Percentiles rank a stretch among this genome's conserved stretches.
phyloP scores from a whole-genome alignment of 305 asterid species.

The Fraxinus dipetala region DNA sequence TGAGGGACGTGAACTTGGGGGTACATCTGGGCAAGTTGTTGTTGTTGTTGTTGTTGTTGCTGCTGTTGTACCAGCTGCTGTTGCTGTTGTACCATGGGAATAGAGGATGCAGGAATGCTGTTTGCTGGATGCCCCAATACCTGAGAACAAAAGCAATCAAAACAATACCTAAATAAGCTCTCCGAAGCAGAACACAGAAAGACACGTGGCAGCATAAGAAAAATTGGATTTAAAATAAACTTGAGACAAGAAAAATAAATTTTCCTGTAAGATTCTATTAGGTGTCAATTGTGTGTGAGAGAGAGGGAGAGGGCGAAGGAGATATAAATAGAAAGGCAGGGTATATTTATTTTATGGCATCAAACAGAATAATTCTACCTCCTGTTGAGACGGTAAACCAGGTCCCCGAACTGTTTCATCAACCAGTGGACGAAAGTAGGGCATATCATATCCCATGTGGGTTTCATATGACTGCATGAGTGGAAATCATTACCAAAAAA shows the following conservation, averaged over 20 bases:
- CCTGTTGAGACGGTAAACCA: conserved; percentile 67
- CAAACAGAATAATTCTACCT: conserved; percentile 42
- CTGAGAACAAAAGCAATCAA: conserved; percentile 34
- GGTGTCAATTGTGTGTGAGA: not conserved
- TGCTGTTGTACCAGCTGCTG: conserved; percentile 38
- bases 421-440: conserved; percentile 62
- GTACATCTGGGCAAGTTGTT: conserved; percentile 91
- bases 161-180: not conserved
- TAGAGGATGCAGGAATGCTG: conserved; percentile 52
- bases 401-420: conserved; percentile 66
- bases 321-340: not conserved
- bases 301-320: not conserved
- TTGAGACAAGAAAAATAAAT: not conserved
- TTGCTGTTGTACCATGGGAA: conserved; percentile 62
- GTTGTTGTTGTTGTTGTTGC: conserved; percentile 57
- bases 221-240: not conserved
- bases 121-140: conserved; percentile 50
- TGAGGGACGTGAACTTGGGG: conserved; percentile 83
- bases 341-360: not conserved
- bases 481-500: conserved; percentile 1
- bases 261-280: not conserved
- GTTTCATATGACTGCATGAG: conserved; percentile 66
- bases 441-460: conserved; percentile 62
- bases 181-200: not conserved
- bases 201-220: not conserved